Evolutionary conservation across 2,329 filamentous ascomycete species (phyloP).

Genomic region (Cytospora piceicola): DNA sequence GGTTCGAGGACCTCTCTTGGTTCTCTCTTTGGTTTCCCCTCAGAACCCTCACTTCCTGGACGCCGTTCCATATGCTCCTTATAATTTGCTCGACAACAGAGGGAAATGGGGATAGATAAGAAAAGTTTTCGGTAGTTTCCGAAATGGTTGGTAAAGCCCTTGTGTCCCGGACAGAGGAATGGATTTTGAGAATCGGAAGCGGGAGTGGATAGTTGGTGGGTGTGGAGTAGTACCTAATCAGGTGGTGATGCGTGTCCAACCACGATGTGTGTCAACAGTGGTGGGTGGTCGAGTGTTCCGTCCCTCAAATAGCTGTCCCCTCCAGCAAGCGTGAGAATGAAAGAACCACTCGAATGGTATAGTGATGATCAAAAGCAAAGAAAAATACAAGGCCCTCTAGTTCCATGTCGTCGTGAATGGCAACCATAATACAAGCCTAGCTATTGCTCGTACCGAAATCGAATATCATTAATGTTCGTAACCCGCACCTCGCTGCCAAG

Average conservation of each 20-base stretch:
- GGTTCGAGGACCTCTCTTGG: conserved; percentile 20
- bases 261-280: background rate
- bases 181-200: conserved; percentile 3
- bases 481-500: conserved; percentile 61
- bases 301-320: conserved; percentile 18
- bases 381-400: conserved; percentile 27
- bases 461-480: conserved; percentile 47
- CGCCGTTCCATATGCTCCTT: conserved; percentile 30
- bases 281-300: conserved; percentile 9
- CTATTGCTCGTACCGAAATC: conserved; percentile 22
- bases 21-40: conserved; percentile 16
- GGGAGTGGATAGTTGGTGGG: conserved; percentile 14
- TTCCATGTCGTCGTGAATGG: conserved; percentile 32
- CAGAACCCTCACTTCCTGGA: conserved; percentile 23
- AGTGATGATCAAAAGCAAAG: conserved; percentile 28
- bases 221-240: conserved; percentile 17
- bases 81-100: conserved; percentile 27
- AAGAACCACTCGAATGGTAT: conserved; percentile 24
- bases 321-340: conserved; percentile 18
- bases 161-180: conserved; percentile 11
- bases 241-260: background rate
- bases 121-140: conserved; percentile 5
- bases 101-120: conserved; percentile 21
- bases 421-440: conserved; percentile 23
- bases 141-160: conserved; percentile 14